phyloP scores from a whole-genome alignment of 164 flowering plant genomes.

The Umbellularia californica region DNA sequence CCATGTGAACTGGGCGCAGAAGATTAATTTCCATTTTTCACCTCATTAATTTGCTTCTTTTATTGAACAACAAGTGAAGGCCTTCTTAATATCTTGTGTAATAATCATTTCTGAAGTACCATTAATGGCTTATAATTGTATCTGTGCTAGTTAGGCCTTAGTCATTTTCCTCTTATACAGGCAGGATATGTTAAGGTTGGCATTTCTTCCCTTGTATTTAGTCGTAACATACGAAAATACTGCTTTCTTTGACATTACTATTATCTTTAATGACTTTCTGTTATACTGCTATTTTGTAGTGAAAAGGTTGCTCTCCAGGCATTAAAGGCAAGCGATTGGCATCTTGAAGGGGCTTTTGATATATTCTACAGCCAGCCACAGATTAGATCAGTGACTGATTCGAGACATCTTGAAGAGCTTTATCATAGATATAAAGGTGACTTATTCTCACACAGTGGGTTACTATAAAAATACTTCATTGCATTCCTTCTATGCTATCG shows the following conservation, averaged over 20 bases:
- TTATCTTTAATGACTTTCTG: not conserved
- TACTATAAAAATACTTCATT: not conserved
- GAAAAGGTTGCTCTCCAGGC: conserved; percentile 78
- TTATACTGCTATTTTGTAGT: conserved; percentile 35
- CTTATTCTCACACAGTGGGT: not conserved
- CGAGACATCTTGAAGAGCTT: conserved; percentile 86
- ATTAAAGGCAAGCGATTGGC: conserved; percentile 87
- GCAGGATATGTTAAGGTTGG: not conserved
- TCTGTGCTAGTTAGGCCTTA: not conserved
- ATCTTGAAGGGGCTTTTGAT: conserved; percentile 94
- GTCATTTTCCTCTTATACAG: not conserved
- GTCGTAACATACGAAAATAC: not conserved
- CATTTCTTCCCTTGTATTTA: not conserved
- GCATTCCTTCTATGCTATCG: not conserved
- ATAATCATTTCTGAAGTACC: too few species aligned
- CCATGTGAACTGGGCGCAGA: too few species aligned
- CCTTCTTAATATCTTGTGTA: too few species aligned
- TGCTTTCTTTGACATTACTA: not conserved
- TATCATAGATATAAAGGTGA: conserved; percentile 88
- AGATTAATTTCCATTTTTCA: too few species aligned
- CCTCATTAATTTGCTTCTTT: too few species aligned
- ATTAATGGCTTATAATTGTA: too few species aligned
- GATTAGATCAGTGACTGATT: conserved; percentile 54
- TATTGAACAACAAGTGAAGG: too few species aligned
- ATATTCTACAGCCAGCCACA: conserved; percentile 89